phyloP scores from a whole-genome alignment of 495 filamentous ascomycete species.

The Talaromyces ruber region DNA sequence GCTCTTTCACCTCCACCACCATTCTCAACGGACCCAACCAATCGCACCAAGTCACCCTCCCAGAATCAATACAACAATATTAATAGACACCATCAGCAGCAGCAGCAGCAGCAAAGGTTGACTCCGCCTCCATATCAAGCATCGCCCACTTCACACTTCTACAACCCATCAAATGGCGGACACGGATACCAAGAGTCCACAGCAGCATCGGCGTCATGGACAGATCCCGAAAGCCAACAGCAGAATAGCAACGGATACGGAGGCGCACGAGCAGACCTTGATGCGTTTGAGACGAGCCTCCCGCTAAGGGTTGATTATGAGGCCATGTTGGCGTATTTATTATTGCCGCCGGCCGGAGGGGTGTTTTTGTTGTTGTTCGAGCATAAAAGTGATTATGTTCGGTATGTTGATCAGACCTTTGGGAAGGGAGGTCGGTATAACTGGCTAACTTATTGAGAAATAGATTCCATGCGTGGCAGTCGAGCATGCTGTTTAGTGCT shows the following conservation, averaged over 20 bases:
- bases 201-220: background rate
- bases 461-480: conserved; percentile 96
- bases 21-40: conserved; percentile 18
- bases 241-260: conserved; percentile 14
- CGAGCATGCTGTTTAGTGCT: conserved; percentile 73
- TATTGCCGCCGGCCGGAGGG: conserved; percentile 77
- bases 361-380: conserved; percentile 80
- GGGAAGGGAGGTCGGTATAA: background rate
- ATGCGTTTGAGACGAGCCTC: conserved; percentile 69
- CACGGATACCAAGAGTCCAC: background rate
- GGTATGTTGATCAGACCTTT: conserved; percentile 43
- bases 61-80: background rate
- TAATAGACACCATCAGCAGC: background rate
- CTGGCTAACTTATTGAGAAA: conserved; percentile 7
- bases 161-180: background rate
- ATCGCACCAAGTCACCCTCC: conserved; percentile 43
- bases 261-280: conserved; percentile 57
- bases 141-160: background rate
- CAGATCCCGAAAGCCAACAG: background rate
- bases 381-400: conserved; percentile 92
- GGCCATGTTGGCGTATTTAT: conserved; percentile 83
- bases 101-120: background rate
- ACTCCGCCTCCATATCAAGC: background rate
- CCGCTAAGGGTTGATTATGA: conserved; percentile 80
- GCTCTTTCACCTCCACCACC: conserved; percentile 57